Percentiles rank a stretch among this genome's conserved stretches.
Conservation (phyloP, 2,329 filamentous ascomycete genomes). For the Verticillium tricorpus region DNA sequence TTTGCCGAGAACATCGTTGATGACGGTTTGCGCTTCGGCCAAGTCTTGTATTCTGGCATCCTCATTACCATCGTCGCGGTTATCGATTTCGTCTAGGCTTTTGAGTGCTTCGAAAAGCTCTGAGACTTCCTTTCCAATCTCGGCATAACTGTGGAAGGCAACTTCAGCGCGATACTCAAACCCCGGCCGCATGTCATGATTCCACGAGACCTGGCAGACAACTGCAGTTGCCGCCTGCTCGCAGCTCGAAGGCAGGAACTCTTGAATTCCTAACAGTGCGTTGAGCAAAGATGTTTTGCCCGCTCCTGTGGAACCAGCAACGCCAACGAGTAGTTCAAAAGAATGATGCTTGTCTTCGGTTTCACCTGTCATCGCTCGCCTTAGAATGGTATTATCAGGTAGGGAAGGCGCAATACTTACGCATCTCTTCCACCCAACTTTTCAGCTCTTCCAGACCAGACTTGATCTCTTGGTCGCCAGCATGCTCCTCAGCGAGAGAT, state of each 20-base stretch:
- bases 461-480: no score
- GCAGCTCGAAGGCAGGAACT: constrained; percentile 25
- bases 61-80: constrained; percentile 11
- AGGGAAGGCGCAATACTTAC: no score
- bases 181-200: constrained; percentile 11
- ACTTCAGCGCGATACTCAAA: constrained; percentile 17
- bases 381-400: background rate
- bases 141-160: constrained; percentile 11
- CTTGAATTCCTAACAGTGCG: constrained; percentile 6
- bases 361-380: background rate
- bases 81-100: background rate
- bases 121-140: constrained; percentile 12
- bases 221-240: constrained; percentile 22
- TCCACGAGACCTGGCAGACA: constrained; percentile 19
- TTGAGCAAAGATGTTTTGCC: constrained; percentile 22
- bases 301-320: constrained; percentile 19
- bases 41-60: constrained; percentile 8
- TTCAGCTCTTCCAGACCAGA: no score
- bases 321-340: constrained; percentile 17
- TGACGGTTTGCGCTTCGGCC: background rate
- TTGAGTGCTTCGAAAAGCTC: constrained; percentile 14
- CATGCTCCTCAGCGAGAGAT: no score
- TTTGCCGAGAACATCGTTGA: constrained; percentile 14
- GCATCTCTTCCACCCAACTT: no score
- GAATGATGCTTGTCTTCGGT: background rate